phyloP scores from a whole-genome alignment of 1,284 basidiomycete species.

The Trichosporon sp. region DNA sequence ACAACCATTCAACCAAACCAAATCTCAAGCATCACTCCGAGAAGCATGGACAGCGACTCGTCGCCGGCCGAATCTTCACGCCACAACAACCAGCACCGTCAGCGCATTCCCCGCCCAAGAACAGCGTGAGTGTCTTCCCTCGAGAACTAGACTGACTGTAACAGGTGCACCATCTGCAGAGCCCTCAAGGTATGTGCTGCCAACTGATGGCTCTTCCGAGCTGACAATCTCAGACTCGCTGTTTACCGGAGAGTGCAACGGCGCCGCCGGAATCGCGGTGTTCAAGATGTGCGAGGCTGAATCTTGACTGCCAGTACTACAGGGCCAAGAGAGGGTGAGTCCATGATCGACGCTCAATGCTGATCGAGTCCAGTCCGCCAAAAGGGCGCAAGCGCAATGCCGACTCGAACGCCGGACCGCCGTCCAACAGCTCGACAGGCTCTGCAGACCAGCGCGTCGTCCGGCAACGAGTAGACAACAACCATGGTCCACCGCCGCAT shows the following conservation, averaged over 20 bases:
- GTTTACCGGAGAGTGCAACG: conserved; percentile 1
- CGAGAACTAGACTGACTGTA: neutral
- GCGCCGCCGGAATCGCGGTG: conserved; percentile 7
- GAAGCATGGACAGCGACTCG: conserved; percentile 20
- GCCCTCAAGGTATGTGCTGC: neutral
- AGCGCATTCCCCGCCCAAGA: neutral
- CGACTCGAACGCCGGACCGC: neutral
- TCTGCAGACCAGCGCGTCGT: neutral
- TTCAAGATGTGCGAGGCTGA: conserved; percentile 12
- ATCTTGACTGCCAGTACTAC: conserved; percentile 18
- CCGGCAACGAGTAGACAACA: neutral
- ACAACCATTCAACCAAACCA: neutral
- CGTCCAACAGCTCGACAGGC: neutral
- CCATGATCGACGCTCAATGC: neutral
- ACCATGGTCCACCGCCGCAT: conserved; percentile 6
- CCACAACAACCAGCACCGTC: neutral
- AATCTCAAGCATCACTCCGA: neutral
- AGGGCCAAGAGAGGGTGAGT: conserved; percentile 14
- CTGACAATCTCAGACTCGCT: neutral
- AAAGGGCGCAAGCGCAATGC: conserved; percentile 13
- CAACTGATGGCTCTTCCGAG: neutral
- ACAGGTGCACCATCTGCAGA: conserved; percentile 18
- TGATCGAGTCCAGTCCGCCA: neutral
- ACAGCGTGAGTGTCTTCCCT: neutral
- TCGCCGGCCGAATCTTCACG: conserved; percentile 18